These are phyloP conservation scores for Solanum piurae DNA, from an alignment of 257 asterid species.

Conservation along the genomic window DNA sequence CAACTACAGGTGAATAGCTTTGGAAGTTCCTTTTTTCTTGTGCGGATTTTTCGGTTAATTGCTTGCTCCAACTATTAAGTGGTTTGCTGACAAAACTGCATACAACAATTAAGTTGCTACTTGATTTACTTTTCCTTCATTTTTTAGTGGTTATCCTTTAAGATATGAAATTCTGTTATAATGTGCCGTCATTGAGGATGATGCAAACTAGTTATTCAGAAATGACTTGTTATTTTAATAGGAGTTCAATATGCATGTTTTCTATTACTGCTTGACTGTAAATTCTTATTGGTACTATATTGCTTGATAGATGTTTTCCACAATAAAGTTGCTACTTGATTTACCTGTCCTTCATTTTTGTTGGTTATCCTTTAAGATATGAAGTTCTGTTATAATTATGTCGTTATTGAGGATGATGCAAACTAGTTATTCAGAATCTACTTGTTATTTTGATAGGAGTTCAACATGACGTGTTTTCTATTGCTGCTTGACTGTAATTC, in stretches of 20 bases:
- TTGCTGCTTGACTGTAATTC: background rate
- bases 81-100: background rate
- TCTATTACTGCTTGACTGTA: background rate
- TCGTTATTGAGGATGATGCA: background rate
- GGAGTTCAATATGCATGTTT: background rate
- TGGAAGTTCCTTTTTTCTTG: background rate
- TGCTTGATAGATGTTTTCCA: background rate
- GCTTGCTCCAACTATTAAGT: background rate
- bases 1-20: conserved; percentile 55
- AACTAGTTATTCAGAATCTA: background rate
- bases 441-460: background rate
- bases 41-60: background rate
- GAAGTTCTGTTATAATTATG: background rate
- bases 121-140: background rate
- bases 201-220: background rate
- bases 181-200: background rate
- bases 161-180: background rate
- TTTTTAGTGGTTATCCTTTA: background rate
- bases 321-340: background rate
- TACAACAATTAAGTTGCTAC: background rate
- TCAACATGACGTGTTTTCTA: background rate
- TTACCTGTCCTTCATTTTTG: background rate
- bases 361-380: background rate
- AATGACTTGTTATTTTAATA: background rate
- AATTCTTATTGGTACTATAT: background rate